Base-by-base conservation (phyloP, 768 basidiomycete genomes). In the Pisolithus sp. region DNA sequence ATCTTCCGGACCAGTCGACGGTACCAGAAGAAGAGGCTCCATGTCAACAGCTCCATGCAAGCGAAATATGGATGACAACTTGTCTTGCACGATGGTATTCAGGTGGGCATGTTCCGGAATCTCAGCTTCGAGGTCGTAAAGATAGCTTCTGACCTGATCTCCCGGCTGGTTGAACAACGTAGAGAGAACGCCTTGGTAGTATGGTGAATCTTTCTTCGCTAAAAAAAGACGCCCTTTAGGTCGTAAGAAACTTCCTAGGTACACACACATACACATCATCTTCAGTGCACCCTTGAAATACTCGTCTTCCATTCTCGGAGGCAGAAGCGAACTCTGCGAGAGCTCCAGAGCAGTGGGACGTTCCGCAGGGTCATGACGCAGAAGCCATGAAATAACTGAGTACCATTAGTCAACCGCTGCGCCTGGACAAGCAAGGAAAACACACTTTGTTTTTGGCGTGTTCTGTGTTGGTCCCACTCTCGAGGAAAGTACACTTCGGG, bases 31-130 rank as follows among this genome's bases (percentile, higher is more conserved):
- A 0, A 92, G 86, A 0, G 92, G 86, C 58, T 89, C 88, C 68
- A 86, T 85, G 56, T 93, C 83, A 1, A 95, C 81, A 3, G 94
- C 93, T 6, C 94, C 94, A 61, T 94, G 94, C 5, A 94, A 76
- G 36, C 85, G 81, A 67, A 95, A 94, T 17, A 93, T 83, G 2
- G 84, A 72, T 3, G 79, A 74, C 5, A 96, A 71, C 17, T 83
- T 81, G 46, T 93, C 89, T 55, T 86, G 78, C 5, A 94, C 89
- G 4, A 85, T 81, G 10, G 81, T 79, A 58, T 83, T 86, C 57
- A 94, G 64, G 20, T 82, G 75, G 7, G 83, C 74, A 67, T 89
- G 79, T 62, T 89, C 85, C 5, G 85, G 82, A 20, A 80, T 68
- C 56, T 85, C 83, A 5, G 76, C 72, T 52, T 86, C 83, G 40